Base-by-base conservation (phyloP, 148 eudicot species). In the Rhododendron simsii region DNA sequence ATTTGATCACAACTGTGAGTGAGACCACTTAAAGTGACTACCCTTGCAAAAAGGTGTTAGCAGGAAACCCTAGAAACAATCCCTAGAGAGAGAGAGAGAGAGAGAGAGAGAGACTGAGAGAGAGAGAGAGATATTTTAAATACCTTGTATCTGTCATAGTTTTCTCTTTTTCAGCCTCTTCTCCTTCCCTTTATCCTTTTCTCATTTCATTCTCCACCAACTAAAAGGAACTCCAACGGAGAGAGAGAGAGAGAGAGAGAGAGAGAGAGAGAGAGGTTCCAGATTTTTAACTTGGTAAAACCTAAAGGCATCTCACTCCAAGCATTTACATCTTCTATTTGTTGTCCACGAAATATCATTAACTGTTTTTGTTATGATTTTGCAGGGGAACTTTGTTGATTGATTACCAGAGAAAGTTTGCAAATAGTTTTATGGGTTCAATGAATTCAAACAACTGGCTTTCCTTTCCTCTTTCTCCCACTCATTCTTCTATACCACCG, bases 391-490 rank as follows among this genome's bases (percentile, higher is more conserved):
- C 53, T 81, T 75, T 61, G n/a, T 81, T 59, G 35, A 37, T 84
- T 71, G 69, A 45, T 85, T 18, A 44, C 15, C 12, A 78, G 65
- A 87, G 65, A 48, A 23, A 86, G 51, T 15, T 14, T 14, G 20
- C 39, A 71, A 28, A 71, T 13, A 71, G 35, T 30, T 69, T 59
- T 5, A 87, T 83, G 73, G 82, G 89, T 23, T 86, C 87, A 81
- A 96, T 96, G 98, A 95, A 95, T 90, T 92, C 99, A 90, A 95
- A 95, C 88, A 96, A 96, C 84, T 96, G 99, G 99, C 92, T 96
- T 20, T 95, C 99, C 0, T 96, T 96, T 86, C 99, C 99, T 41
- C 92, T 96, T 44, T 96, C 98, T 67, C 99, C 99, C 8, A 88
- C 92, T 44, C 93, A 96, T 78, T 85, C 96, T 71, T 93, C 98